Percentiles rank a stretch among this genome's conserved stretches.
Evolutionary conservation across 2,329 filamentous ascomycete species (phyloP).

Genomic region (Pseudogymnoascus sp.): DNA sequence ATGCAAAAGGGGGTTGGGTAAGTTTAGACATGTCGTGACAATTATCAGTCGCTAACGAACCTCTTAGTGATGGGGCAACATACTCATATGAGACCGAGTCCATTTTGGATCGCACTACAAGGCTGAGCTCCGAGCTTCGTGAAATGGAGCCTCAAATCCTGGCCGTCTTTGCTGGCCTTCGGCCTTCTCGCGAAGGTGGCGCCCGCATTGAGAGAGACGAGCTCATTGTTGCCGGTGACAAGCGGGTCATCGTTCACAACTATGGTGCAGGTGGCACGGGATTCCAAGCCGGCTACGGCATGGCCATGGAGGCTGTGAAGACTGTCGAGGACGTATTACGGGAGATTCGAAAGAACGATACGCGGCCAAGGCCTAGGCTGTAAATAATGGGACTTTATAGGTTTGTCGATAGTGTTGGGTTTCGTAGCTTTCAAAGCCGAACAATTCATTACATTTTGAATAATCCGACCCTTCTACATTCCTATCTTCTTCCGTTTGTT

Average conservation of each 20-base stretch:
- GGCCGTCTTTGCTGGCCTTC: constrained; percentile 27
- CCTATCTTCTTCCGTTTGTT: background rate
- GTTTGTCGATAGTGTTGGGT: background rate
- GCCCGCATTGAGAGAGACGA: constrained; percentile 27
- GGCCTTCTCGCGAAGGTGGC: constrained; percentile 32
- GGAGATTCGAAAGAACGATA: constrained; percentile 9
- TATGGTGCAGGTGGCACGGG: constrained; percentile 39
- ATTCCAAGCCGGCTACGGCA: constrained; percentile 35
- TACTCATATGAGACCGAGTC: constrained; percentile 31
- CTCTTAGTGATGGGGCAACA: constrained; percentile 27
- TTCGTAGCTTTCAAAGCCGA: background rate
- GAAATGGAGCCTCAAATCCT: constrained; percentile 25
- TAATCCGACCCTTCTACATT: background rate
- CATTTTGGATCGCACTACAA: constrained; percentile 30
- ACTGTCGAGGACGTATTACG: constrained; percentile 24
- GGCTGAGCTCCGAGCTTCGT: constrained; percentile 27
- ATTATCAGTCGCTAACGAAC: background rate
- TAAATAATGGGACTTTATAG: background rate
- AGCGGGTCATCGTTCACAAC: constrained; percentile 30
- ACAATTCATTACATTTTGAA: background rate
- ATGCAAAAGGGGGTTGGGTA: constrained; percentile 31
- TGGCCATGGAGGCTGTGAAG: constrained; percentile 31
- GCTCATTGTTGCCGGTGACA: constrained; percentile 21
- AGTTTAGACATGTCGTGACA: constrained; percentile 10
- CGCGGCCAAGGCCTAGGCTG: background rate